phyloP scores from a whole-genome alignment of 352 stramenopile genomes.

The Peronosclerospora sorghi region DNA sequence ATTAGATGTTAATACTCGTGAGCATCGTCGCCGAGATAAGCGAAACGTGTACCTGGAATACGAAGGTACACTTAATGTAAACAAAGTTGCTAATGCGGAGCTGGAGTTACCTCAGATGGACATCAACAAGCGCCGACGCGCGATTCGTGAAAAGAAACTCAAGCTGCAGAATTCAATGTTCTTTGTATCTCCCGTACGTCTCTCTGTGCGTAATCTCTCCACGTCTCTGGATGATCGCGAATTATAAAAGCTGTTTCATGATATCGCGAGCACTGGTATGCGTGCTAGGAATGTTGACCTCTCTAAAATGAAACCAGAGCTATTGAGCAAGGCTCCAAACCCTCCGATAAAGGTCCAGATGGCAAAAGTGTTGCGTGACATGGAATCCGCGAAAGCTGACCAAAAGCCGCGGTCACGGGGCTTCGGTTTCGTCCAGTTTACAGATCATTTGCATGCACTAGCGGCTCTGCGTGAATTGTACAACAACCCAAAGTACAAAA shows the following conservation, averaged over 20 bases:
- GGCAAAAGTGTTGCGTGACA: slow-evolving; percentile 75
- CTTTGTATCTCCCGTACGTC: slow-evolving; percentile 91
- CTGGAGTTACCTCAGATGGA: slow-evolving; percentile 84
- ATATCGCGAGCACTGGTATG: slow-evolving; percentile 65
- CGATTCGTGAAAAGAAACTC: slow-evolving; percentile 91
- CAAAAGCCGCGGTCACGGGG: slow-evolving; percentile 52
- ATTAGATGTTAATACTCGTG: slow-evolving; percentile 41
- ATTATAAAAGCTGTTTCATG: slow-evolving; percentile 85
- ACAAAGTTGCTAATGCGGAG: slow-evolving; percentile 83
- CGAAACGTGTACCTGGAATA: slow-evolving; percentile 93
- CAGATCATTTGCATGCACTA: slow-evolving; percentile 91
- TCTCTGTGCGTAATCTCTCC: slow-evolving; percentile 91
- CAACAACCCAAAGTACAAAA: slow-evolving; percentile 92
- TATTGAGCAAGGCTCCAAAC: slow-evolving; percentile 27
- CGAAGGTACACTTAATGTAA: slow-evolving; percentile 91
- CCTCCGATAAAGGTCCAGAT: slow-evolving; percentile 66
- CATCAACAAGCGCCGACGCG: slow-evolving; percentile 88
- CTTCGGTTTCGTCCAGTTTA: slow-evolving; percentile 96
- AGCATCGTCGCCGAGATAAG: slow-evolving; percentile 83
- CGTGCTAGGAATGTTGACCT: slow-evolving; percentile 58
- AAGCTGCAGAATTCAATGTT: slow-evolving; percentile 96
- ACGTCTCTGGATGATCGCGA: slow-evolving; percentile 78
- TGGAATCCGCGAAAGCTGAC: slow-evolving; percentile 45
- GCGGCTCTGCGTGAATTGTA: slow-evolving; percentile 93
- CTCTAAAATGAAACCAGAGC: slow-evolving; percentile 71